phyloP scores from a whole-genome alignment of 805 yeast genomes.

The Zygosaccharomyces lentus region DNA sequence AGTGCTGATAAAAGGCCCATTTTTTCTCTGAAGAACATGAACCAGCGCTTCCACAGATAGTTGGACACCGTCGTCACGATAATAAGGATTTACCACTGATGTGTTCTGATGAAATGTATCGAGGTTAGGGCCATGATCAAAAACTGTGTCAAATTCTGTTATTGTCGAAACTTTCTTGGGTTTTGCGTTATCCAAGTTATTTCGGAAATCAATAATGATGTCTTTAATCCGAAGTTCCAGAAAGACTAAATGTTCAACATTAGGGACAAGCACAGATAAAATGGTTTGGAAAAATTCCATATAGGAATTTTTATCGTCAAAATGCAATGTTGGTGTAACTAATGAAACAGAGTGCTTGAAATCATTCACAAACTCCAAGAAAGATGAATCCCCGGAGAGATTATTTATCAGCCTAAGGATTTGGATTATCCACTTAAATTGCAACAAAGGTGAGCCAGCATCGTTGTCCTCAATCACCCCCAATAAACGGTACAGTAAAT shows the following conservation, averaged over 20 bases:
- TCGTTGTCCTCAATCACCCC: conserved; percentile 11
- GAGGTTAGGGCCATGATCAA: background rate
- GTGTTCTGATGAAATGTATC: background rate
- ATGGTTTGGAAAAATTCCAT: conserved; percentile 5
- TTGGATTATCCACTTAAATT: conserved; percentile 19
- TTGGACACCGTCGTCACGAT: background rate
- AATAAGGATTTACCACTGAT: background rate
- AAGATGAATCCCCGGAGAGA: conserved; percentile 16
- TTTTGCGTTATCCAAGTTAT: background rate
- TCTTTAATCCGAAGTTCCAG: conserved; percentile 6
- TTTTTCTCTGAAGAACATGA: conserved; percentile 5
- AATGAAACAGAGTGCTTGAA: conserved; percentile 10
- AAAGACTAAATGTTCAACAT: conserved; percentile 8
- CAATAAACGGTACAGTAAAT: conserved; percentile 13
- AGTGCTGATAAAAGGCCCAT: conserved; percentile 2
- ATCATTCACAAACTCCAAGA: conserved; percentile 11
- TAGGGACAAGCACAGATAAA: conserved; percentile 1
- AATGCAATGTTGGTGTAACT: background rate
- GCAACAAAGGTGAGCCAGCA: background rate
- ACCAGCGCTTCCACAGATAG: conserved; percentile 8
- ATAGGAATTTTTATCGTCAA: conserved; percentile 2
- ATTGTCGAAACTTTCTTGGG: background rate
- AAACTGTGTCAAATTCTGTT: conserved; percentile 1
- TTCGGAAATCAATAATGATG: conserved; percentile 3
- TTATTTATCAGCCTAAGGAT: conserved; percentile 11